Conservation (phyloP, 1,284 basidiomycete species). For the Sporisorium reilianum region DNA sequence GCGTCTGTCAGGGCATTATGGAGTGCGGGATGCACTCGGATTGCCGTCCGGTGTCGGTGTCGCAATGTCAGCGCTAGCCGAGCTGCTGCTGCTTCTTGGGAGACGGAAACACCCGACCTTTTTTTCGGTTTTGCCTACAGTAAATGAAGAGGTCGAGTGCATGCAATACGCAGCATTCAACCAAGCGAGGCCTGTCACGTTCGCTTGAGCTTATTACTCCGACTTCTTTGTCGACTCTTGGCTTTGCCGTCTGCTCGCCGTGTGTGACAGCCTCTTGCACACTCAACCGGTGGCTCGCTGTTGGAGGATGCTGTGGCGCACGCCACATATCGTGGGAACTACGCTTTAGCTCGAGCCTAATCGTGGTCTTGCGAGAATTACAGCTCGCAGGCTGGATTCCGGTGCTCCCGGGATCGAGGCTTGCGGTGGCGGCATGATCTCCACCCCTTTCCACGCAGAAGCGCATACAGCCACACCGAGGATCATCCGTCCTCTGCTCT, state of each 20-base stretch:
- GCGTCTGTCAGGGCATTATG: background rate
- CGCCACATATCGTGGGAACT: background rate
- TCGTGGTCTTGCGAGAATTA: too few species aligned
- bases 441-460: too few species aligned
- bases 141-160: background rate
- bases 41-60: background rate
- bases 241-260: background rate
- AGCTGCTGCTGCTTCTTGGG: background rate
- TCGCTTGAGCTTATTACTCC: background rate
- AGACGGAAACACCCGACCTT: background rate
- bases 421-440: too few species aligned
- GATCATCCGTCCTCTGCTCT: too few species aligned
- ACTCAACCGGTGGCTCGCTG: background rate
- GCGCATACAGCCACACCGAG: too few species aligned
- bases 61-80: background rate
- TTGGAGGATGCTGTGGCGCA: background rate
- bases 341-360: too few species aligned
- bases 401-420: too few species aligned
- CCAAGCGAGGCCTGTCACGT: constrained; percentile 8
- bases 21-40: background rate
- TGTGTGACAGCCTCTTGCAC: too few species aligned
- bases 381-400: too few species aligned
- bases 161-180: background rate
- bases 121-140: constrained; percentile 3
- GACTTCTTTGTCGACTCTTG: background rate